phyloP scores from a whole-genome alignment of 805 yeast genomes.

The Tetrapisispora arboricola region DNA sequence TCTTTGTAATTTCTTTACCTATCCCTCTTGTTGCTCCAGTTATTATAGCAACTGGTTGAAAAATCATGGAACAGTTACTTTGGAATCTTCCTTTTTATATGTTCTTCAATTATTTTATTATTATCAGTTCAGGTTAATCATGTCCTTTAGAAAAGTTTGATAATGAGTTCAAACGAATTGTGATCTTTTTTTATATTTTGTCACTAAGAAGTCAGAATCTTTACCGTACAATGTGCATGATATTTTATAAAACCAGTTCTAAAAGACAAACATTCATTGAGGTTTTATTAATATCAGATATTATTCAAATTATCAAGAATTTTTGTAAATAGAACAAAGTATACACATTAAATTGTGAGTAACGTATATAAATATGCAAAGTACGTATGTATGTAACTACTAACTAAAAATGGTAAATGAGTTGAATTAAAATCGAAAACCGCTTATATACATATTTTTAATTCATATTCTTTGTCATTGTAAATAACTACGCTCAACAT shows the following conservation, averaged over 20 bases:
- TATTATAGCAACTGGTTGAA: slow-evolving; percentile 25
- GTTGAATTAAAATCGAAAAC: slow-evolving; percentile 1
- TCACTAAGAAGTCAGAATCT: too few relatives aligned
- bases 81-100: too few relatives aligned
- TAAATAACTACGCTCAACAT: slow-evolving; percentile 1
- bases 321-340: slow-evolving; percentile 5
- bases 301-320: background rate
- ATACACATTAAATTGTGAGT: slow-evolving; percentile 4
- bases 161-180: too few relatives aligned
- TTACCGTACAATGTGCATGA: too few relatives aligned
- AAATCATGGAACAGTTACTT: too few relatives aligned
- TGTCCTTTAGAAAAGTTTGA: too few relatives aligned
- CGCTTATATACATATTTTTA: slow-evolving; percentile 1
- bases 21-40: slow-evolving; percentile 38
- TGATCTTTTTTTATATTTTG: too few relatives aligned
- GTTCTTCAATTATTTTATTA: too few relatives aligned
- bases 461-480: background rate
- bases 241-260: too few relatives aligned
- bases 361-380: slow-evolving; percentile 16
- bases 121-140: too few relatives aligned
- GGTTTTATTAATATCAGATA: background rate
- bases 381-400: slow-evolving; percentile 3
- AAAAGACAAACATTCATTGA: too few relatives aligned
- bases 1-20: slow-evolving; percentile 29
- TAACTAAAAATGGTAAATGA: slow-evolving; percentile 1